Conservation (phyloP, 306 rosid genomes). For the Glycine soja region DNA sequence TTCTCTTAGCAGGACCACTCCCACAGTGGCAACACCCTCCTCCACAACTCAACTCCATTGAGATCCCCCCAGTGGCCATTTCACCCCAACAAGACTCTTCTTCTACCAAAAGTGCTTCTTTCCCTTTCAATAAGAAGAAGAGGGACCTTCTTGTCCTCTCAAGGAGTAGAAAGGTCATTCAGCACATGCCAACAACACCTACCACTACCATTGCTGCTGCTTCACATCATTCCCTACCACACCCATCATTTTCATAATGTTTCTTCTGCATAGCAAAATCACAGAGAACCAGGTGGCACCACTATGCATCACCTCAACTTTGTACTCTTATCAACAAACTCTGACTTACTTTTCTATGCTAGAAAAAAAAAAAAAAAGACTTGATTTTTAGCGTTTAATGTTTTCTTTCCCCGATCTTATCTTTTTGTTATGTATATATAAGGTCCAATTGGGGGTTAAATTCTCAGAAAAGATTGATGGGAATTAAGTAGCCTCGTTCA, state of each 20-base stretch:
- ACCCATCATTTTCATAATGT: constrained; percentile 51
- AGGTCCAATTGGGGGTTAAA: constrained; percentile 22
- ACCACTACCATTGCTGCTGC: constrained; percentile 12
- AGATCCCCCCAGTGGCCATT: constrained; percentile 76
- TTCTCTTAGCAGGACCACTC: constrained; percentile 86
- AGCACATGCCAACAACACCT: constrained; percentile 38
- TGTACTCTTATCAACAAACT: constrained; percentile 48
- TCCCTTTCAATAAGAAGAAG: constrained; percentile 46
- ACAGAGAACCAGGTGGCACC: constrained; percentile 47
- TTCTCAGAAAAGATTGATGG: constrained; percentile 36
- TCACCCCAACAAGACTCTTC: constrained; percentile 46
- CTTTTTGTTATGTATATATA: constrained; percentile 44
- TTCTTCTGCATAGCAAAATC: constrained; percentile 45
- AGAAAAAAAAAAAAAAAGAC: not conserved
- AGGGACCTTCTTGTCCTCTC: constrained; percentile 53
- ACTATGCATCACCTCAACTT: constrained; percentile 44
- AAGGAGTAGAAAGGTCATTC: constrained; percentile 53
- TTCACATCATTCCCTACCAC: constrained; percentile 52
- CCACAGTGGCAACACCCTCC: constrained; percentile 98
- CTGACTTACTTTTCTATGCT: constrained; percentile 48
- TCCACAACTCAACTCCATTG: constrained; percentile 68
- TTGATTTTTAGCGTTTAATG: constrained; percentile 13
- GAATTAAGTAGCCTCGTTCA: constrained; percentile 38
- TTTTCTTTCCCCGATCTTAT: constrained; percentile 28
- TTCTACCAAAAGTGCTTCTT: constrained; percentile 6